Evolutionary conservation across 805 yeast species (phyloP).

Genomic region (Brettanomyces bruxellensis): DNA sequence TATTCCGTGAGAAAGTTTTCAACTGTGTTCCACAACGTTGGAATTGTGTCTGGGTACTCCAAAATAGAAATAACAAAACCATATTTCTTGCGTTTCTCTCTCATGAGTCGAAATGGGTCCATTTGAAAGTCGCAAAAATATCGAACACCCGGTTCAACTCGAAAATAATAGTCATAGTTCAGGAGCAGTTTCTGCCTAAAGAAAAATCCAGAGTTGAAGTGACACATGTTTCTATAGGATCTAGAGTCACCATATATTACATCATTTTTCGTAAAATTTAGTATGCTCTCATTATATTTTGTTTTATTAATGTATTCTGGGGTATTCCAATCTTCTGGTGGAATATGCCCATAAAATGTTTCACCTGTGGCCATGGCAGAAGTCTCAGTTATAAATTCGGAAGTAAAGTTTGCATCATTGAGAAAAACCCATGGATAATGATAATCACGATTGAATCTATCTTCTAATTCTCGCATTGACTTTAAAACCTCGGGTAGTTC

Average conservation of each 20-base stretch:
- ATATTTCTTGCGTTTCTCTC: constrained; percentile 68
- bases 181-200: constrained; percentile 65
- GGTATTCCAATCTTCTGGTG: constrained; percentile 64
- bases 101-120: constrained; percentile 80
- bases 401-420: constrained; percentile 63
- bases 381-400: constrained; percentile 54
- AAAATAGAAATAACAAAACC: constrained; percentile 80
- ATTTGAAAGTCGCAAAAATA: constrained; percentile 81
- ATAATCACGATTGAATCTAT: constrained; percentile 57
- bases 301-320: constrained; percentile 65
- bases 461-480: constrained; percentile 73
- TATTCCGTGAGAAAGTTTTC: constrained; percentile 50
- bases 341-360: constrained; percentile 59
- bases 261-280: constrained; percentile 33
- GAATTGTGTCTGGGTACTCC: constrained; percentile 80
- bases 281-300: constrained; percentile 37
- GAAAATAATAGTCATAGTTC: constrained; percentile 82
- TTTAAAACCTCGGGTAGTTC: constrained; percentile 66
- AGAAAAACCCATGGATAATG: constrained; percentile 74
- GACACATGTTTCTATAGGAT: constrained; percentile 88
- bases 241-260: constrained; percentile 58
- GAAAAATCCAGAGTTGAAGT: constrained; percentile 88
- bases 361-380: constrained; percentile 56
- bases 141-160: constrained; percentile 91
- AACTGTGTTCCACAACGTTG: constrained; percentile 72